Conservation (phyloP, 495 filamentous ascomycete genomes). For the Lasiosphaeria ovina region DNA sequence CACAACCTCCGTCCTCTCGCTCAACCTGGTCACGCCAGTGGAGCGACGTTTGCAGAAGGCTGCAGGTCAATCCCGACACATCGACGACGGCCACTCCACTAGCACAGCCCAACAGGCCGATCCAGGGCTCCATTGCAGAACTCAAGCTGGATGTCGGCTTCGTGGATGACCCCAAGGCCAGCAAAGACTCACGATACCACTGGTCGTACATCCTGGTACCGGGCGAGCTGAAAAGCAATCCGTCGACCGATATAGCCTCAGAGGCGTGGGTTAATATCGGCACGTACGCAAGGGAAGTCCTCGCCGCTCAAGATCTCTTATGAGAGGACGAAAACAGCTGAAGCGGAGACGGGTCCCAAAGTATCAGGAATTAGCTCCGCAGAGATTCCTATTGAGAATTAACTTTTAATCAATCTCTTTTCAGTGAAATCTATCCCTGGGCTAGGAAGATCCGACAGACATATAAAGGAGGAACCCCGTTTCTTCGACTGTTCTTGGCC, state of each 20-base stretch:
- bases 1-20: too few relatives aligned
- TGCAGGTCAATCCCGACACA: constrained; percentile 16
- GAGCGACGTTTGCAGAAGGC: constrained; percentile 25
- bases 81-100: constrained; percentile 35
- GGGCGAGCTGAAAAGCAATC: constrained; percentile 50
- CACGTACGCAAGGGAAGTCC: constrained; percentile 46
- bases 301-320: constrained; percentile 47
- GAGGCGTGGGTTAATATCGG: constrained; percentile 42
- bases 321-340: too few relatives aligned
- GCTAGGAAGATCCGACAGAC: too few relatives aligned
- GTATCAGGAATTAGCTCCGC: too few relatives aligned
- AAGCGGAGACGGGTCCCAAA: too few relatives aligned
- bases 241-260: constrained; percentile 32
- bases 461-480: too few relatives aligned
- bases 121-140: constrained; percentile 38
- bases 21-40: too few relatives aligned
- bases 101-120: constrained; percentile 33
- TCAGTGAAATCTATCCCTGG: too few relatives aligned
- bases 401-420: too few relatives aligned
- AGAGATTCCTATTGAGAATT: too few relatives aligned
- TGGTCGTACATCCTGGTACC: constrained; percentile 49
- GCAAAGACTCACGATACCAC: constrained; percentile 31
- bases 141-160: constrained; percentile 48
- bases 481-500: too few relatives aligned
- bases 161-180: constrained; percentile 32